Conservation (phyloP, 192 early-diverging fungal genomes). For the Backusella tarrabulga region DNA sequence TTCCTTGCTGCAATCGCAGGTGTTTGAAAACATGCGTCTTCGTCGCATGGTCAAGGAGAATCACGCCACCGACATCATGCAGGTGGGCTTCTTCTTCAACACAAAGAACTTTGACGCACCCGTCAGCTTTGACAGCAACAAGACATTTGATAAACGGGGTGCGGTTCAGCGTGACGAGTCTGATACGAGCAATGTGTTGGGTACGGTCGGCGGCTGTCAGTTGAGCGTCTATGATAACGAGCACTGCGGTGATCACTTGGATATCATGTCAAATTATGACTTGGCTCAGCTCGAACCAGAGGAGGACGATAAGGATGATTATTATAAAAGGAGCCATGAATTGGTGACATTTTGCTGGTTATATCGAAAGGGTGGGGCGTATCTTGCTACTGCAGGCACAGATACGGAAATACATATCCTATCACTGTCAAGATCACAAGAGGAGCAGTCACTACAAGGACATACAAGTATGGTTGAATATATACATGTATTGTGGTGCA, state of each 20-base stretch:
- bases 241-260: constrained; percentile 90
- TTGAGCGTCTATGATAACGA: constrained; percentile 91
- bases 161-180: constrained; percentile 56
- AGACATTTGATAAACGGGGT: constrained; percentile 73
- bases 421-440: constrained; percentile 71
- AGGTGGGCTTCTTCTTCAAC: constrained; percentile 76
- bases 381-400: constrained; percentile 66
- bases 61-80: constrained; percentile 72
- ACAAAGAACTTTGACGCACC: constrained; percentile 52
- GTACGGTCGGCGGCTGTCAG: constrained; percentile 68
- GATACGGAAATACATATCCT: constrained; percentile 66
- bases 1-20: constrained; percentile 12
- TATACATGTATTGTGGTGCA: background rate
- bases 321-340: constrained; percentile 20
- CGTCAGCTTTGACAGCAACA: constrained; percentile 50
- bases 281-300: constrained; percentile 40
- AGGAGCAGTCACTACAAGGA: constrained; percentile 57
- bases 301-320: constrained; percentile 12
- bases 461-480: constrained; percentile 53
- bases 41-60: constrained; percentile 91
- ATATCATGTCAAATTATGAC: constrained; percentile 91
- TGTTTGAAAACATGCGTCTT: constrained; percentile 75
- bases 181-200: constrained; percentile 75
- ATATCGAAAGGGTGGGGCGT: constrained; percentile 61
- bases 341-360: constrained; percentile 77